phyloP scores from a whole-genome alignment of 176 grass and related monocot genomes.

The Zoysia japonica region DNA sequence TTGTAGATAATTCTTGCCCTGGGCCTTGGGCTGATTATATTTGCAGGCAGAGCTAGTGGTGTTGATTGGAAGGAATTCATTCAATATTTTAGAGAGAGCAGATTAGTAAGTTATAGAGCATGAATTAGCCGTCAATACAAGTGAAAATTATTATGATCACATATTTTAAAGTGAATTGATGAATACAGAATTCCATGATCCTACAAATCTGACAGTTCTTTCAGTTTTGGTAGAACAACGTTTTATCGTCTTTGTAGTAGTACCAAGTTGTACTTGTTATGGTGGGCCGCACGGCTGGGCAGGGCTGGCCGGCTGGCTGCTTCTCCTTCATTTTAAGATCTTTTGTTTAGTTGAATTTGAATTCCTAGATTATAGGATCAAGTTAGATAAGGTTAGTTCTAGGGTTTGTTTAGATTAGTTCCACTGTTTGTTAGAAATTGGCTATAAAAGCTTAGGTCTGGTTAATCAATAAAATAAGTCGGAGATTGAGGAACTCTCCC shows the following conservation, averaged over 20 bases:
- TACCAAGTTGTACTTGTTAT: background rate
- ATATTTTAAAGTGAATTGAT: conserved; percentile 28
- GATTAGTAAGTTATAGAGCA: conserved; percentile 63
- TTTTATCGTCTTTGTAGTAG: background rate
- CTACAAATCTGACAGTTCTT: background rate
- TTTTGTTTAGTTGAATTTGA: too few species aligned
- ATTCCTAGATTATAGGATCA: too few species aligned
- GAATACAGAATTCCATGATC: conserved; percentile 7
- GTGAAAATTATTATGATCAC: background rate
- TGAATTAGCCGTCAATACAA: background rate
- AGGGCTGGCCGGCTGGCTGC: too few species aligned
- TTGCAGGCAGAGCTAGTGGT: conserved; percentile 66
- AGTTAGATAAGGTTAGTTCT: too few species aligned
- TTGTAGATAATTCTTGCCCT: conserved; percentile 66
- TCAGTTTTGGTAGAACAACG: background rate
- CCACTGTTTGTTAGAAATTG: too few species aligned
- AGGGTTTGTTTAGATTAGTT: too few species aligned
- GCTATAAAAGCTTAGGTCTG: too few species aligned
- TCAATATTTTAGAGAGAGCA: conserved; percentile 84
- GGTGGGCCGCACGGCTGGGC: too few species aligned
- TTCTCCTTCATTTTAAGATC: too few species aligned
- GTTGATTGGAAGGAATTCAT: conserved; percentile 82
- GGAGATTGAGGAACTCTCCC: too few species aligned
- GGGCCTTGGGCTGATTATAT: conserved; percentile 76
- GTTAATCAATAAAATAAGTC: too few species aligned